A percentile compares a stretch with the other conserved stretches of the same genome.
These are phyloP conservation scores for Aspergillus sparsus DNA, from an alignment of 495 filamentous ascomycete genomes.

Conservation along the genomic window DNA sequence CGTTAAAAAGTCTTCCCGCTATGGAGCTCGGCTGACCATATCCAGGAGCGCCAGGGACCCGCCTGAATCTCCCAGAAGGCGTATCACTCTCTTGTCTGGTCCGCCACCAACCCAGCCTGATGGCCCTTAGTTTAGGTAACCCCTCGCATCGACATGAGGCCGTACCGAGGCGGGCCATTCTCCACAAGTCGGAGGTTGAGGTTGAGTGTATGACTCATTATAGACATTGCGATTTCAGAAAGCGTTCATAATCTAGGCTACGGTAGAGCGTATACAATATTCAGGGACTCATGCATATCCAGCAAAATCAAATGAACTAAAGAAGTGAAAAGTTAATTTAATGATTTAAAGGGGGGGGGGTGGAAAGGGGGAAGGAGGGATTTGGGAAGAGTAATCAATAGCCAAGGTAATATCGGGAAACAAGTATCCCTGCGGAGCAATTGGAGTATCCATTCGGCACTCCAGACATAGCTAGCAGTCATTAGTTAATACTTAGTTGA, in stretches of 20 bases:
- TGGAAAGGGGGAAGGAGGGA: slow-evolving; percentile 1
- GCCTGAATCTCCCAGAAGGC: neutral
- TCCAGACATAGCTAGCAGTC: neutral
- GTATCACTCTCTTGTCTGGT: slow-evolving; percentile 9
- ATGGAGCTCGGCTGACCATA: slow-evolving; percentile 20
- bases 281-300: neutral
- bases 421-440: neutral
- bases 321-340: neutral
- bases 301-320: neutral
- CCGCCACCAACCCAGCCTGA: slow-evolving; percentile 18
- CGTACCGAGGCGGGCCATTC: neutral
- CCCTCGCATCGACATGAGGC: slow-evolving; percentile 5
- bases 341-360: neutral
- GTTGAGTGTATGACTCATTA: slow-evolving; percentile 4
- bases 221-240: neutral
- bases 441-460: slow-evolving; percentile 1
- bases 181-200: neutral
- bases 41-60: slow-evolving; percentile 15
- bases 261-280: neutral
- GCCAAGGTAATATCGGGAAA: neutral
- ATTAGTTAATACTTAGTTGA: neutral
- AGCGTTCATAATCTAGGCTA: neutral
- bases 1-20: neutral
- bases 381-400: neutral
- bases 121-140: slow-evolving; percentile 3